Evolutionary conservation across 345 rosid species (phyloP), one percentile per base, ranked within the genome.

Genomic region (Brassica juncea): DNA sequence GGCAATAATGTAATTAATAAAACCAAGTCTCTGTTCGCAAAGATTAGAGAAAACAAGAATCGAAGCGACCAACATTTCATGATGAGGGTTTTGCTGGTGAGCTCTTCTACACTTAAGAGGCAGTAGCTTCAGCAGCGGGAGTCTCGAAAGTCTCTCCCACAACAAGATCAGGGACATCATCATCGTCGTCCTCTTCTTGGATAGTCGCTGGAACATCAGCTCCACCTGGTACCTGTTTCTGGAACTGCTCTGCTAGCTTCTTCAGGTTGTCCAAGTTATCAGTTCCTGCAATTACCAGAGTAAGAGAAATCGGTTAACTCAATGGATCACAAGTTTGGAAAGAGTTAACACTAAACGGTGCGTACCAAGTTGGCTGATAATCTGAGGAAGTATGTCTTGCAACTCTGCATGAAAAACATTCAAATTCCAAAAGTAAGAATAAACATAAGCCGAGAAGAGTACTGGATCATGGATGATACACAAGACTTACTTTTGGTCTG

Each of bases 211-310:
- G 88, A 7, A 82, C 80, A 70, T 75, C 72, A 52, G 80, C 90
- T 2, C 80, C 82, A 62, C 81, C 84, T 2, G 94, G 88, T 8
- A 80, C 81, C 71, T 91, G 94, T 87, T 87, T 95, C 88, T 94
- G 96, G 85, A 89, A 88, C 75, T 94, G 99, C 84, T 92, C 99
- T 0, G 98, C 98, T 82, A 95, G 79, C 85, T 88, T 95, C 88
- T 90, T 93, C 79, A 95, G 77, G 80, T 91, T 90, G 82, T 95
- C 98, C 88, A 95, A 88, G 84, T 91, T 93, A 86, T 95, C 97
- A 0, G 92, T 93, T 11, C 98, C 99, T 89, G 87, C 12, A 72
- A 63, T 21, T 5, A 59, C 2, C 70, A 10, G 3, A 63, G 28
- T 9, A 60, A 44, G 23, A 60, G 16, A 66, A 65, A 8, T 2